Conservation (phyloP, 305 asterid genomes). For the Caryopteris hybrid region DNA sequence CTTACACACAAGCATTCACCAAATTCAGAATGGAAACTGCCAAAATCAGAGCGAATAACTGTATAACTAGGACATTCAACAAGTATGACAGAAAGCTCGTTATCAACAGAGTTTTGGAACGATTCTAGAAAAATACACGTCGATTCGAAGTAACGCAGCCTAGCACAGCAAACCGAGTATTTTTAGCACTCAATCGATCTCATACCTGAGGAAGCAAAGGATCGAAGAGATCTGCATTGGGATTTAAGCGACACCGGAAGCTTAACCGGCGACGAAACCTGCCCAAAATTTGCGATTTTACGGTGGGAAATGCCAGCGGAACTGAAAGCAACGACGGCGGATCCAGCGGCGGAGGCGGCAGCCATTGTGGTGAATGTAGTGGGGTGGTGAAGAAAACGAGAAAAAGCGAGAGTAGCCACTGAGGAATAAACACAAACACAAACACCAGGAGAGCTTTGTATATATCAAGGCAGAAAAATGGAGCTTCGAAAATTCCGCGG, state of each 20-base stretch:
- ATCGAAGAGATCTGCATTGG: conserved; percentile 47
- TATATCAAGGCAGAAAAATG: neutral
- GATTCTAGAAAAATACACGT: neutral
- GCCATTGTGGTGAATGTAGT: conserved; percentile 20
- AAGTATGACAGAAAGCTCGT: neutral
- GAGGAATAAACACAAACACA: conserved; percentile 8
- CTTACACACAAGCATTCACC: neutral
- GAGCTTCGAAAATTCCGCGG: conserved; percentile 30
- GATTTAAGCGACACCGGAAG: conserved; percentile 20
- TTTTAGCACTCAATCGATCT: neutral
- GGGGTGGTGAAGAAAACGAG: conserved; percentile 23
- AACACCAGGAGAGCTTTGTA: neutral
- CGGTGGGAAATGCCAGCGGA: conserved; percentile 29
- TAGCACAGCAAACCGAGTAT: neutral
- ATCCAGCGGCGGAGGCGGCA: conserved; percentile 51
- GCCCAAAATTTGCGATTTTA: conserved; percentile 28
- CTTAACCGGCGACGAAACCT: conserved; percentile 19
- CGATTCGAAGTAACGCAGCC: neutral
- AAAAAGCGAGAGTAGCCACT: conserved; percentile 21
- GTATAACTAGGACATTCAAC: neutral
- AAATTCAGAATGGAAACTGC: neutral
- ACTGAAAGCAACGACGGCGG: conserved; percentile 36
- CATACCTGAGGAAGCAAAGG: conserved; percentile 44
- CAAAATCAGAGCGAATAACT: neutral
- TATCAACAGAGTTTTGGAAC: neutral